Base-by-base conservation (phyloP, 2,329 filamentous ascomycete genomes). In the Epichloe festucae region DNA sequence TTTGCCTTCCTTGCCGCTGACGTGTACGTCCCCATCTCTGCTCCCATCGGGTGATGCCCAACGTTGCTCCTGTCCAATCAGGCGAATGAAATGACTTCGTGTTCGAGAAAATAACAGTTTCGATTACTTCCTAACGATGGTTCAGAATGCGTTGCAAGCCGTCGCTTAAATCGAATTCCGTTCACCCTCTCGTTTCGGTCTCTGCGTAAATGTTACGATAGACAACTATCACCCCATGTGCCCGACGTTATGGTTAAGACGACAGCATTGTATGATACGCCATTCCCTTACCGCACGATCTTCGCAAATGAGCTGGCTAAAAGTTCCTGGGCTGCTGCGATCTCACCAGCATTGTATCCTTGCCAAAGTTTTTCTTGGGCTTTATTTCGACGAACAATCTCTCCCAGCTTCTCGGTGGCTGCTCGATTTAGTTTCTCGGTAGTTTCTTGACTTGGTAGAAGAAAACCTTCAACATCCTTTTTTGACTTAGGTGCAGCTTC, bases 401-500 rank as follows among this genome's bases (percentile, higher is more conserved):
- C 86, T 1, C 78, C 77, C 14, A 94, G 74, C 67, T 89, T 90
- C 52, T 74, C 72, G 1, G 85, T 91, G 21, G 88, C 86, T 53
- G 78, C 66, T 63, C 87, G 78, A 58, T 88, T 85, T 47, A 94
- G 73, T 59, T 77, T 80, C 63, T 85, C 74, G 10, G 89, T 70
- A 1, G 78, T 84, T 47, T 71, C 70, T 27, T 74, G 62, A 12
- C 77, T 71, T 3, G 84, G 84, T 3, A 81, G 63, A 2, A 74
- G 59, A 52, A 81, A 72, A 12, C 70, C 73, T 23, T 76, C 76
- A 21, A 67, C 59, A 23, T 77, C 77, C 57, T 73, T 77, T 72
- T 72, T 68, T 17, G 63, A 55, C 56, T 73, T 76, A 19, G 61
- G 59, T 6, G 65, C 57, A 8, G 71, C 70, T 12, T 63, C 66